Evolutionary conservation across 495 filamentous ascomycete genomes (phyloP).

Genomic region (Penicillium pulvis): DNA sequence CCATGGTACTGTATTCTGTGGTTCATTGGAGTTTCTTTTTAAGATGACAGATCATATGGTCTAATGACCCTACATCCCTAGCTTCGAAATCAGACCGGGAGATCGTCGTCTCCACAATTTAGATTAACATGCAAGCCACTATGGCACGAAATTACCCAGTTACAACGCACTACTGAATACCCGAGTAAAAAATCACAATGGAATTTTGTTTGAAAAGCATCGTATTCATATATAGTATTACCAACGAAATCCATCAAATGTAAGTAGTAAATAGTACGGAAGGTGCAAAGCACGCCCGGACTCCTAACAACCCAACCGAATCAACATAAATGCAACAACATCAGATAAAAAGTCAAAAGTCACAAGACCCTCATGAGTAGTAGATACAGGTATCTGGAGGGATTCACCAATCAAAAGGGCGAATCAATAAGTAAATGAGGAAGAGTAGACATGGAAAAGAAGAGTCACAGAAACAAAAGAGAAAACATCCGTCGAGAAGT

Average conservation of each 20-base stretch:
- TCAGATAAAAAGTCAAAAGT: constrained; percentile 10
- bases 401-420: constrained; percentile 7
- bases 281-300: constrained; percentile 20
- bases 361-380: constrained; percentile 20
- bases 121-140: not conserved
- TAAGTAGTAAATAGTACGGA: constrained; percentile 11
- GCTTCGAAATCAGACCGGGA: constrained; percentile 8
- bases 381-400: constrained; percentile 14
- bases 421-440: constrained; percentile 8
- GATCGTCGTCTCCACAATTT: constrained; percentile 5
- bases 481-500: constrained; percentile 14
- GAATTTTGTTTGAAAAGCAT: not conserved
- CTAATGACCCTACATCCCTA: constrained; percentile 4
- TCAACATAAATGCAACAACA: constrained; percentile 6
- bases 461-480: constrained; percentile 6
- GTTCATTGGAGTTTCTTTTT: constrained; percentile 4
- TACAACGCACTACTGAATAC: not conserved
- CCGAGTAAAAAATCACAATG: not conserved
- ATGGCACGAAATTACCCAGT: not conserved
- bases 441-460: constrained; percentile 27
- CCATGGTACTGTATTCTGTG: not conserved
- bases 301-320: constrained; percentile 10
- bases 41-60: not conserved
- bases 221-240: constrained; percentile 3
- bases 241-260: constrained; percentile 3